Base-by-base conservation (phyloP, 768 basidiomycete species). In the Rhodosporidiobolus sp. region DNA sequence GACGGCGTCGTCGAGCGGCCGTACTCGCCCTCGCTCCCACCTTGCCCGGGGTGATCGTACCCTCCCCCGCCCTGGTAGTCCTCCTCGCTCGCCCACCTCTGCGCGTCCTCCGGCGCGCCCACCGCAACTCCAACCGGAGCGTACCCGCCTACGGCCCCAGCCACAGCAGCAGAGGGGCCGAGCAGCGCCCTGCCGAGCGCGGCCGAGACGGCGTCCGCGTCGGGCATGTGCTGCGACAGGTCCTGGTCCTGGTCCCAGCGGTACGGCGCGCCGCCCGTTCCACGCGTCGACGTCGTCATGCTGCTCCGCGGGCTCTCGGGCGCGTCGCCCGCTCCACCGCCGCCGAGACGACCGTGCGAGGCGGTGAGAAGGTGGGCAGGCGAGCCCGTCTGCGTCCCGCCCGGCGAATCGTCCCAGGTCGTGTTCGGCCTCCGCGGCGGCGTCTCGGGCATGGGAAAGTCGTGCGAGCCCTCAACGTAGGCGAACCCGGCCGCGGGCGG, bases 261-360 rank as follows among this genome's bases (percentile, higher is more conserved):
- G 52, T 63, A 63, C 35, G 63, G n/a, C n/a, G 35, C 63, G 14
- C 63, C 63, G 35, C 63, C 63, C 38, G 63, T 63, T 20, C 63
- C 63, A 17, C 52, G 52, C 52, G 63, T 63, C 26, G 63, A 63
- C n/a, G 54, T 34, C 7, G 52, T 63, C 52, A 53, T 3, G 35
- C 50, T 43, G 38, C 52, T 53, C n/a, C 60, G 3, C 38, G 52
- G 63, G 34, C 52, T 63, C n/a, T 52, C 52, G 4, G 9, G 28
- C 16, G n/a, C 12, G 32, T 28, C 26, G 22, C 4, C n/a, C n/a
- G n/a, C 7, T 8, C 5, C 26, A 26, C 34, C 38, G 52, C n/a
- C n/a, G n/a, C n/a, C n/a, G n/a, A n/a, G n/a, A n/a, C 11, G 26
- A 22, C 50, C 32, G 7, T 34, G 49, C 24, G 8, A 14, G 49